Evolutionary conservation across 441 rosid species (phyloP).

Genomic region (Aquilaria agallochum): DNA sequence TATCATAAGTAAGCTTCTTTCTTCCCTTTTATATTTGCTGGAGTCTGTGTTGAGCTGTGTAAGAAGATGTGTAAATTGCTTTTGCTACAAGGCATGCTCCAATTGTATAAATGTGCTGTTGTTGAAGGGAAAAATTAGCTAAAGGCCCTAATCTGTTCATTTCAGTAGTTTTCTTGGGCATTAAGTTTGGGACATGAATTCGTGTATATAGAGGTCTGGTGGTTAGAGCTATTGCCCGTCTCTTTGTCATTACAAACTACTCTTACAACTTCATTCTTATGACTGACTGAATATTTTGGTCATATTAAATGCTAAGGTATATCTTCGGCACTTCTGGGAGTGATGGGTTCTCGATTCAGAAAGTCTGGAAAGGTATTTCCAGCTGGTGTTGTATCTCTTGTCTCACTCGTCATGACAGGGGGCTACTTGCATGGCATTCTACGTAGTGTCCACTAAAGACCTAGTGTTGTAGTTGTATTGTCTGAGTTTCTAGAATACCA

Average conservation of each 20-base stretch:
- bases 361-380: slow-evolving; percentile 76
- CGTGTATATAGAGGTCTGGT: neutral
- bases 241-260: neutral
- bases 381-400: slow-evolving; percentile 78
- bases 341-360: slow-evolving; percentile 84
- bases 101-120: too few relatives aligned
- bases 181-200: neutral
- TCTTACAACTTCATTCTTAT: neutral
- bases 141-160: too few relatives aligned
- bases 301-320: slow-evolving; percentile 36
- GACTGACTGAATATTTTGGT: neutral
- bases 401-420: slow-evolving; percentile 77
- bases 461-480: slow-evolving; percentile 9
- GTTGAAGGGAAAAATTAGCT: too few relatives aligned
- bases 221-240: neutral
- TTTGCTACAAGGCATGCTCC: too few relatives aligned
- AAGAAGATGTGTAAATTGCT: too few relatives aligned
- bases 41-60: too few relatives aligned
- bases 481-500: too few relatives aligned
- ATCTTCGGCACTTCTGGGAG: slow-evolving; percentile 65
- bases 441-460: slow-evolving; percentile 47
- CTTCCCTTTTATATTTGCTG: too few relatives aligned
- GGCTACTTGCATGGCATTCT: slow-evolving; percentile 79
- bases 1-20: too few relatives aligned
- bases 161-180: neutral